These are phyloP conservation scores for Anthracocystis panici-leucophaei DNA, from an alignment of 1,284 basidiomycete genomes.

Conservation along the genomic window DNA sequence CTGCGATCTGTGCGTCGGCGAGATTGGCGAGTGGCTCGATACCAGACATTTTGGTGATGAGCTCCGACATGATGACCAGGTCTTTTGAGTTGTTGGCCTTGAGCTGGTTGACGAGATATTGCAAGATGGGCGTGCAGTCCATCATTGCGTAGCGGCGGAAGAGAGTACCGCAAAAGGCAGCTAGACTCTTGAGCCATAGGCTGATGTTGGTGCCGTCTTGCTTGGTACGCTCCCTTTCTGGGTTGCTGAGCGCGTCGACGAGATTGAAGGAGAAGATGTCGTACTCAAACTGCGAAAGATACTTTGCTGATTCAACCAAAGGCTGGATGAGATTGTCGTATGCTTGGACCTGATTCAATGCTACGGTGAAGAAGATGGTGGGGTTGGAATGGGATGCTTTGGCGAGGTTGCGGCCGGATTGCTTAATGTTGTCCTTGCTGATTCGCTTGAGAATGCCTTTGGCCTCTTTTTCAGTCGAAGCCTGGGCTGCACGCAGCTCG, in stretches of 20 bases:
- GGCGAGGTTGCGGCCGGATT: slow-evolving; percentile 86
- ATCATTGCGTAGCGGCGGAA: slow-evolving; percentile 82
- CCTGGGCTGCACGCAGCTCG: slow-evolving; percentile 70
- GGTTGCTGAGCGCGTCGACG: slow-evolving; percentile 84
- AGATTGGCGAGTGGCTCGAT: slow-evolving; percentile 78
- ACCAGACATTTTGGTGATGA: slow-evolving; percentile 95
- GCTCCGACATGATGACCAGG: slow-evolving; percentile 87
- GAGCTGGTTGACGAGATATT: slow-evolving; percentile 91
- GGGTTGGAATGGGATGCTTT: slow-evolving; percentile 95
- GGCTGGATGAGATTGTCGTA: slow-evolving; percentile 94
- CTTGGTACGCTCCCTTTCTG: slow-evolving; percentile 85
- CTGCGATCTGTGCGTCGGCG: slow-evolving; percentile 86
- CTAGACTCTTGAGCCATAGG: slow-evolving; percentile 87
- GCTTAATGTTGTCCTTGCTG: slow-evolving; percentile 78
- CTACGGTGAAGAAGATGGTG: slow-evolving; percentile 87
- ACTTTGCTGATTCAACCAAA: slow-evolving; percentile 89
- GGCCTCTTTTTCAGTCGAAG: slow-evolving; percentile 74
- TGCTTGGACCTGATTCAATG: slow-evolving; percentile 92
- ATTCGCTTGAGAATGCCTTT: slow-evolving; percentile 66
- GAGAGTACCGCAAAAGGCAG: slow-evolving; percentile 91
- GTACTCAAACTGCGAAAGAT: slow-evolving; percentile 90
- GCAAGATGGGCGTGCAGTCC: slow-evolving; percentile 84
- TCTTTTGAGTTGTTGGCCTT: slow-evolving; percentile 79
- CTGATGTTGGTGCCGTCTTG: slow-evolving; percentile 91
- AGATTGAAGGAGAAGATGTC: slow-evolving; percentile 91